Evolutionary conservation across 768 basidiomycete species (phyloP), one percentile per base, ranked within the genome.

Genomic region (Russula vinacea): DNA sequence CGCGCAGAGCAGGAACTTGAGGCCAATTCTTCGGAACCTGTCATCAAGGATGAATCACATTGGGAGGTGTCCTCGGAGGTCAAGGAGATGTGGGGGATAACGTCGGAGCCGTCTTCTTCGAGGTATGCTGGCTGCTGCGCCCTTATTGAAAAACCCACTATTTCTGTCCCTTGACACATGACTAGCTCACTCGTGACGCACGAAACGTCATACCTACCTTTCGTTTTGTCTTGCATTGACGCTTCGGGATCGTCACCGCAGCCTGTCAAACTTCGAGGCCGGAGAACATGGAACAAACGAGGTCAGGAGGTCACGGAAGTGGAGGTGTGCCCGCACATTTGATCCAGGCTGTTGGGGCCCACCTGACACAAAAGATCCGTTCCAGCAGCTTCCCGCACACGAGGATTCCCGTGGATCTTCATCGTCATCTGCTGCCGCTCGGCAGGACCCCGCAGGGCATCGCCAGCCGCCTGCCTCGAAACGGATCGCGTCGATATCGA

Each of bases 221-320:
- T 68, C 54, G 51, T 68, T 54, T 62, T 67, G 32, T 60, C 67
- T 22, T 29, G 14, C 29, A 35, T 29, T 26, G 58, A 64, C 45
- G 45, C 67, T 52, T 62, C 67, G 50, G 65, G 59, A 58, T 62
- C 67, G 56, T 54, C 64, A 58, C 37, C 51, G 32, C 45, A 42
- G 32, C 52, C 40, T 39, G 26, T 56, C 65, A 66, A 62, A 29
- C 62, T 66, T 40, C 35, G 65, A 58, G 67, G 67, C 7, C 56
- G 67, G 42, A 61, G 67, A 45, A 67, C 56, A 47, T 68, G 67
- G 67, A 61, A 67, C 44, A 68, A 67, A 62, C 67, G 65, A 58
- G 67, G 67, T 52, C 65, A 65, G 54, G 67, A 68, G 65, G 60
- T 68, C 45, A 58, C 50, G 10, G 65, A 53, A 56, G 49, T 32